Base-by-base conservation (phyloP, 139 green algal genomes). In the Tetradesmus lagerheimii region DNA sequence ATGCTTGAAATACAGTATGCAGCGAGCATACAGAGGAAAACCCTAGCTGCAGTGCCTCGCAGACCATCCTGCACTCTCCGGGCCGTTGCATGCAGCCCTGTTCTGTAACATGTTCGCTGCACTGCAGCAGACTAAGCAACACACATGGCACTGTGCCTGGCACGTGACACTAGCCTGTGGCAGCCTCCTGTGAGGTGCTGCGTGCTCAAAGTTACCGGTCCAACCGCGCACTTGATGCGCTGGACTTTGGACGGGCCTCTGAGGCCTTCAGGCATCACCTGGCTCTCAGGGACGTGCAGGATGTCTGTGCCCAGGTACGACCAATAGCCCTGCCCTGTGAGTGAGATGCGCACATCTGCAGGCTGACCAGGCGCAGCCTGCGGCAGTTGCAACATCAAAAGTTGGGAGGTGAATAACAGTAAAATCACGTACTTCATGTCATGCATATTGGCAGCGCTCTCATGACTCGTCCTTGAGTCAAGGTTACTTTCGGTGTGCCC, bases 281-380 rank as follows among this genome's bases (percentile, higher is more conserved):
- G 20, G 76, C 76, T 83, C 14, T 43, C 12, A 50, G 64, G 14
- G 64, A 34, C 15, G 18, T 35, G 35, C 14, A 16, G 14, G 71
- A 83, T 83, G 76, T 83, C 76, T 50, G 76, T 83, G 76, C 76
- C 76, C 76, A 83, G 76, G 38, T 50, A 83, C 23, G 25, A 50
- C 76, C 76, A 83, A n/a, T 83, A 83, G 14, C 76, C 76, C 39
- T 27, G 4, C 25, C 76, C 76, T 39, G 25, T n/a, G 35, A 83
- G 38, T 18, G 76, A 34, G 76, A 83, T 83, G 76, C 76, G 76
- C 12, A 83, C 76, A 8, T 50, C n/a, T 83, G 12, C 76, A 8
- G 5, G 12, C n/a, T 83, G 23, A 83, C n/a, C n/a, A 8, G 18
- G 76, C 14, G 76, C 5, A 18, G 41, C 12, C 76, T 83, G 76